Percentiles rank a stretch among this genome's conserved stretches.
Conservation (phyloP, 108 stramenopile species). For the Schizochytrium sp. region DNA sequence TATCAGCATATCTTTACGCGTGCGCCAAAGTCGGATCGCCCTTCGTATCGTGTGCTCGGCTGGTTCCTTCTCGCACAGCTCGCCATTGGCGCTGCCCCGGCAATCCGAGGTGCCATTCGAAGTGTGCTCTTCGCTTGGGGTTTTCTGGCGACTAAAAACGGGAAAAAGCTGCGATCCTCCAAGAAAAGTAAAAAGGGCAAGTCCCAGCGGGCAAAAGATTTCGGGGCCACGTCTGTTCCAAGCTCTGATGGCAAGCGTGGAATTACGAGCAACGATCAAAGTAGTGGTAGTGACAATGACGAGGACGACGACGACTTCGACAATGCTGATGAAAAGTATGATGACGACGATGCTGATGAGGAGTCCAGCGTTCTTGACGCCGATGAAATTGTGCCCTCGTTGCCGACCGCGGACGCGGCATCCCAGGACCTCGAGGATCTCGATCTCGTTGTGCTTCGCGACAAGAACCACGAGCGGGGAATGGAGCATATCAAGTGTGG, state of each 20-base stretch:
- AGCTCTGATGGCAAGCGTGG: no score
- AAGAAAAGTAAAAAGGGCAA: no score
- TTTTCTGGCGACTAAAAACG: neutral
- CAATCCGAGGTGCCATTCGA: neutral
- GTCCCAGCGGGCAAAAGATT: no score
- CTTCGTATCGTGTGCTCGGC: neutral
- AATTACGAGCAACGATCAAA: no score
- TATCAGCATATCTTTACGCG: neutral
- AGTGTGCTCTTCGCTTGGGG: neutral
- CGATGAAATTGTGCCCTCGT: neutral
- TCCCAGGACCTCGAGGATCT: neutral
- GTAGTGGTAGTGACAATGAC: neutral
- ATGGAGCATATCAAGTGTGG: conserved; percentile 17
- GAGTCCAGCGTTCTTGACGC: neutral
- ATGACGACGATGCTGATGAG: neutral
- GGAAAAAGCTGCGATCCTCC: no score
- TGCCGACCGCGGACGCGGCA: neutral
- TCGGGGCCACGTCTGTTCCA: no score
- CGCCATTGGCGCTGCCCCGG: neutral
- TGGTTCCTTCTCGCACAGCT: neutral
- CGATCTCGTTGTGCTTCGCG: neutral
- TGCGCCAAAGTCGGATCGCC: neutral
- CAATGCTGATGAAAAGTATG: no score
- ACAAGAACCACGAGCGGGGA: conserved; percentile 8
- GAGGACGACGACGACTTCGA: no score